Base-by-base conservation (phyloP, 805 yeast genomes). In the Ogataea nonfermentans region DNA sequence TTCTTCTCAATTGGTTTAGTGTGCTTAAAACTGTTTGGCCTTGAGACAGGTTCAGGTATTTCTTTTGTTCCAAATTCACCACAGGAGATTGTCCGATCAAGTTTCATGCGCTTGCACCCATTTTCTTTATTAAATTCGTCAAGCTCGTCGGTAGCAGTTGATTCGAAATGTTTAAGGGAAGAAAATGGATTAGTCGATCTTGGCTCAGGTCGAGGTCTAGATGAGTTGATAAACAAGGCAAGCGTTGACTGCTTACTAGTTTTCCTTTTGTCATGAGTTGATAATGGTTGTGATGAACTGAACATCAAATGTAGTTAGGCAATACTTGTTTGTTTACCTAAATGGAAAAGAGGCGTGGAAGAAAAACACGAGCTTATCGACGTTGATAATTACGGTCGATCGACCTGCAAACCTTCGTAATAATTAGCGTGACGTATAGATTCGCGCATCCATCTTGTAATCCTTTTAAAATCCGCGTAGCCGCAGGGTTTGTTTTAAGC, bases 1-100 rank as follows among this genome's bases (percentile, higher is more conserved):
- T 47, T 32, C 12, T 33, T 40, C 24, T 42, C 46, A 4, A 55
- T 43, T 4, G 59, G 56, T 30, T 41, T 50, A 40, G 46, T 45
- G 29, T 53, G 54, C 35, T 53, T 55, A 31, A 55, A 52, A 29
- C 51, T 53, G 11, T 35, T 26, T 3, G 38, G 12, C 9, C 17
- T 20, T 7, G 24, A 9, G 3, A 17, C 20, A 9, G 23, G n/a
- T 17, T 28, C 12, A 7, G 24, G 7, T 8, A 28, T 10, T 9
- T 32, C 35, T 11, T 16, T 15, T 12, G 15, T 9, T 32, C 35
- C 35, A 37, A 37, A 37, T 15, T 15, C 35, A 9, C 29, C 35
- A 29, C 16, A 19, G 4, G 35, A 35, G 6, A 29, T 9, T 4
- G 30, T 11, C 7, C 29, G 14, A 7, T 26, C 37, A 6, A 39